Evolutionary conservation across 495 filamentous ascomycete genomes (phyloP), one percentile per base, ranked within the genome.

Genomic region (Tirmania nivea): DNA sequence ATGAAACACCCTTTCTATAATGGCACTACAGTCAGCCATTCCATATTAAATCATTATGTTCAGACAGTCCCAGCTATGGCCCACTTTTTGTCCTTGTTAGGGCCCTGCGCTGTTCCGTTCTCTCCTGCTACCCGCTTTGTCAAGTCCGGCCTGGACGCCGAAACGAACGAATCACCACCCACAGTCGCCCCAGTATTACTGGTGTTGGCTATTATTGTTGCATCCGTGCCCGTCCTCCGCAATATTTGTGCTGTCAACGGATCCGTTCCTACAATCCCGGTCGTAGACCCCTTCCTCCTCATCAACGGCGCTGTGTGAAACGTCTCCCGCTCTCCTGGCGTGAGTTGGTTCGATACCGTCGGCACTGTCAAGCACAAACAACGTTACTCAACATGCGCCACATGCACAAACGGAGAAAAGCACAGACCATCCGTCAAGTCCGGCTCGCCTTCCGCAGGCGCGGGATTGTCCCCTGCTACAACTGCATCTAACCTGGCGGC

Each of bases 1-100:
- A 94, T 12, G 86, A 94, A 34, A 82, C 79, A 7, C 83, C 83
- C 68, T 88, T 94, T 69, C 80, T 93, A 52, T 53, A 56, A 35
- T 39, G 49, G 60, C 37, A 53, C 53, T 53, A 21, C 52, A 4
- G 59, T 69, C 58, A 69, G 62, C 56, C 55, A n/a, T 12, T 54
- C 34, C 34, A 42, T 36, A 25, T 34, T 10, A 47, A 49, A 48
- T 31, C 31, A 17, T 34, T 37, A n/a, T 48, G 36, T 51, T 49
- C 53, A 59, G 49, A 50, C 57, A 52, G 53, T 14, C 35, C 31
- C 48, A 36, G 54, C 39, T 34, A 52, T 60, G 51, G 64, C 66
- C 53, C 51, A 69, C 68, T 69, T 69, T 55, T 68, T 69, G 51
- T 68, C 67, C 61, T 69, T 63, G 35, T 48, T 48, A 59, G 63